A percentile compares a stretch with the other conserved stretches of the same genome.
These are phyloP conservation scores for Acacia melanoxylon DNA, from an alignment of 306 rosid species.

Conservation along the genomic window DNA sequence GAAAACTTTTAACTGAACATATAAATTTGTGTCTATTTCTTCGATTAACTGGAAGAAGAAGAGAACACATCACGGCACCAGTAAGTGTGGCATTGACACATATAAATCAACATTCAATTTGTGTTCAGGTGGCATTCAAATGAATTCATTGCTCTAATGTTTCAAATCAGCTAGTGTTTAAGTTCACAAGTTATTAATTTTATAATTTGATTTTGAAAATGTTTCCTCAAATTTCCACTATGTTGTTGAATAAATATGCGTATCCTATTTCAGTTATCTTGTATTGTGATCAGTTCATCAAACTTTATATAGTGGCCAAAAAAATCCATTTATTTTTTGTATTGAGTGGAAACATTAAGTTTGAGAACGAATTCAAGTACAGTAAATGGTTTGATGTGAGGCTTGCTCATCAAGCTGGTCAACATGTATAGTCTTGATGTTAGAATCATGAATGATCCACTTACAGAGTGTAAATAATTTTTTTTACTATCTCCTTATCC, in stretches of 20 bases:
- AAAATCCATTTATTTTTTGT: neutral
- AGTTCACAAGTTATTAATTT: neutral
- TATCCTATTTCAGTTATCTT: neutral
- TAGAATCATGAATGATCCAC: no score
- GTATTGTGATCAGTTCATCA: neutral
- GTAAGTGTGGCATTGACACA: no score
- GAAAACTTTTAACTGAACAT: neutral
- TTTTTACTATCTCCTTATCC: no score
- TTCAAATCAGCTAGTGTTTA: no score
- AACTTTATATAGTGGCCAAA: neutral
- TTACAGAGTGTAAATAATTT: no score
- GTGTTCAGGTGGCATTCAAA: neutral
- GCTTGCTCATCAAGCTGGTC: no score
- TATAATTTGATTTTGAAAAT: neutral
- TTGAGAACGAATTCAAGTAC: neutral
- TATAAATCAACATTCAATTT: neutral
- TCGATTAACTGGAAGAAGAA: neutral
- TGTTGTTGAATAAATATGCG: neutral
- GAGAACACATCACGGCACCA: no score
- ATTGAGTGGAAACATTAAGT: neutral
- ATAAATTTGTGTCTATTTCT: neutral
- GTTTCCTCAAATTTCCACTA: neutral
- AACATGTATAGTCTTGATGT: no score
- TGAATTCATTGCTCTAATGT: neutral
- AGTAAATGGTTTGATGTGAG: neutral